Evolutionary conservation across 768 basidiomycete species (phyloP).

Genomic region (Leccinellum albellum): DNA sequence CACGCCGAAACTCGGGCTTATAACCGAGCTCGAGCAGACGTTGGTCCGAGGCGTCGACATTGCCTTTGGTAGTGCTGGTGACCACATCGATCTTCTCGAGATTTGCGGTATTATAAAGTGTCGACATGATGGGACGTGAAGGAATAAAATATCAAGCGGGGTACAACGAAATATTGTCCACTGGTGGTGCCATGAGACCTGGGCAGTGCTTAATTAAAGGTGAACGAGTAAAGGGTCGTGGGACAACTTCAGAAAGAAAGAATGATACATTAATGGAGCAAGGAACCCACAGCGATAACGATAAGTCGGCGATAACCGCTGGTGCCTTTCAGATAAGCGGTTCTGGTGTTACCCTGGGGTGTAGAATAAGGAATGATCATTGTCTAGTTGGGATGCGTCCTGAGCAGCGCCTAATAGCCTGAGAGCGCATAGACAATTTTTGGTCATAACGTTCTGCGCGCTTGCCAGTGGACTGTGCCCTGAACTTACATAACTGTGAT

Average conservation of each 20-base stretch:
- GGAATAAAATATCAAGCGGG: background rate
- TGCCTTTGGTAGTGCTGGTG: background rate
- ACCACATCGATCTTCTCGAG: slow-evolving; percentile 13
- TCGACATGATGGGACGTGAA: slow-evolving; percentile 6
- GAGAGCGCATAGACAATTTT: too few relatives aligned
- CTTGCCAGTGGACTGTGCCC: too few relatives aligned
- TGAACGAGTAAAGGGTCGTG: too few relatives aligned
- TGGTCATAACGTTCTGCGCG: too few relatives aligned
- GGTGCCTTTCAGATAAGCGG: slow-evolving; percentile 1
- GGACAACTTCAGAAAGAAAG: too few relatives aligned
- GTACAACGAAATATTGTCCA: background rate
- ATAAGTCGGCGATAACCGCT: background rate
- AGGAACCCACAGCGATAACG: background rate
- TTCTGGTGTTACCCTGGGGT: too few relatives aligned
- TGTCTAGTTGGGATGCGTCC: too few relatives aligned
- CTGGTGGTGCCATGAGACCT: background rate
- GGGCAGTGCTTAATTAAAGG: too few relatives aligned
- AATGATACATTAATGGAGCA: too few relatives aligned
- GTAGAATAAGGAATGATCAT: too few relatives aligned
- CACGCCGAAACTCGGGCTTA: slow-evolving; percentile 51
- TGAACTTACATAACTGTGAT: too few relatives aligned
- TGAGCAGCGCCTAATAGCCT: too few relatives aligned
- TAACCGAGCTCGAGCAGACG: slow-evolving; percentile 51
- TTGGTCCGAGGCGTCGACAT: slow-evolving; percentile 30
- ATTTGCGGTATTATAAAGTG: background rate